Evolutionary conservation across 73 alveolate genomes (phyloP).

Genomic region (Blepharisma stoltei): DNA sequence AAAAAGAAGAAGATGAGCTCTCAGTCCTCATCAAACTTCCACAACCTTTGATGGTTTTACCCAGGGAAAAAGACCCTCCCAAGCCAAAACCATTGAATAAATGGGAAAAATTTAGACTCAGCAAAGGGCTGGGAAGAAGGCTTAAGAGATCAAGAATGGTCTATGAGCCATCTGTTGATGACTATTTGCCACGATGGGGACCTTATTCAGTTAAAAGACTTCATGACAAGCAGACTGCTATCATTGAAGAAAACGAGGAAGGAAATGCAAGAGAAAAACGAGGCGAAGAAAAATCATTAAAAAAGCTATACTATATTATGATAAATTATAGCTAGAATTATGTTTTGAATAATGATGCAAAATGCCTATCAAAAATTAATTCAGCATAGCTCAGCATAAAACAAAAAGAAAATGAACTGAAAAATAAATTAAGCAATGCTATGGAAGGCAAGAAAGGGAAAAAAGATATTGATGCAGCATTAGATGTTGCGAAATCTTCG

Average conservation of each 20-base stretch:
- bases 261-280: constrained; percentile 34
- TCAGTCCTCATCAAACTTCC: constrained; percentile 65
- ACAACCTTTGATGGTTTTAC: constrained; percentile 55
- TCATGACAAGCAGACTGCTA: constrained; percentile 66
- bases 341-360: too few species aligned
- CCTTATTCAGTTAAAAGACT: constrained; percentile 64
- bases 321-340: too few species aligned
- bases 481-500: constrained; percentile 19
- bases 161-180: constrained; percentile 68
- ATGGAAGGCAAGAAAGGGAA: constrained; percentile 2
- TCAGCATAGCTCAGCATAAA: too few species aligned
- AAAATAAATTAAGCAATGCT: background rate
- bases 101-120: constrained; percentile 90
- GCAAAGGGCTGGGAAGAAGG: constrained; percentile 74
- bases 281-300: constrained; percentile 36
- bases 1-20: constrained; percentile 44
- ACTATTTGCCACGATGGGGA: constrained; percentile 92
- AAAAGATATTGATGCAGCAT: background rate
- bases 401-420: constrained; percentile 11
- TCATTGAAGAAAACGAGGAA: constrained; percentile 74
- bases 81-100: constrained; percentile 80
- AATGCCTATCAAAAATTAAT: too few species aligned
- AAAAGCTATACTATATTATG: too few species aligned
- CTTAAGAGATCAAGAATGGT: constrained; percentile 82
- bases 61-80: constrained; percentile 86